Percentiles rank a stretch among this genome's conserved stretches.
Evolutionary conservation across 129 eudicot species (phyloP).

Genomic region (Chrysanthemum makinoi): DNA sequence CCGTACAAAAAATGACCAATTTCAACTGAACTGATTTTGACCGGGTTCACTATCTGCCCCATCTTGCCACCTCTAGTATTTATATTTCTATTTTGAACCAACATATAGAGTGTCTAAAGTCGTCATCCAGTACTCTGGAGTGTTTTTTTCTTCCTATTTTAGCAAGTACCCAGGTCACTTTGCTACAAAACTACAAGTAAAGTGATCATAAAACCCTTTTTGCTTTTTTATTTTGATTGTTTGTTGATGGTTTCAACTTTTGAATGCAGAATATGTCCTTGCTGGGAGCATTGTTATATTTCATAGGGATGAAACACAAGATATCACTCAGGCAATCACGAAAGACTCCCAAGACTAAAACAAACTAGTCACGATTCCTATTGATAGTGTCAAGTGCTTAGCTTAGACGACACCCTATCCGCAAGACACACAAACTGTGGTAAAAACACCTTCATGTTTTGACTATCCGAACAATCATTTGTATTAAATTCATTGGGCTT

Average conservation of each 20-base stretch:
- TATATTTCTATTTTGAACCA: not conserved
- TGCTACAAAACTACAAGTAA: not conserved
- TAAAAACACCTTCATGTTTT: conserved; percentile 11
- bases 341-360: conserved; percentile 31
- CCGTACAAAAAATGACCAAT: no score
- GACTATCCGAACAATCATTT: conserved; percentile 9
- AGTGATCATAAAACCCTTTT: no score
- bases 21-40: no score
- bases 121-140: not conserved
- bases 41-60: no score
- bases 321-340: conserved; percentile 29
- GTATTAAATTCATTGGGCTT: conserved; percentile 27
- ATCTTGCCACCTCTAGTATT: no score
- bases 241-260: conserved; percentile 16
- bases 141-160: no score
- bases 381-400: conserved; percentile 11
- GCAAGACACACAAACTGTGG: conserved; percentile 16
- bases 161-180: not conserved
- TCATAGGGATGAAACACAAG: conserved; percentile 45
- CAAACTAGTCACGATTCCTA: conserved; percentile 20
- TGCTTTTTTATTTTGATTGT: not conserved
- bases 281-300: conserved; percentile 40
- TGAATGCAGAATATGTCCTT: conserved; percentile 43
- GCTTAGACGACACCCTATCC: conserved; percentile 1
- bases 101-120: not conserved